Base-by-base conservation (phyloP, 441 rosid species). In the Melastoma candidum region DNA sequence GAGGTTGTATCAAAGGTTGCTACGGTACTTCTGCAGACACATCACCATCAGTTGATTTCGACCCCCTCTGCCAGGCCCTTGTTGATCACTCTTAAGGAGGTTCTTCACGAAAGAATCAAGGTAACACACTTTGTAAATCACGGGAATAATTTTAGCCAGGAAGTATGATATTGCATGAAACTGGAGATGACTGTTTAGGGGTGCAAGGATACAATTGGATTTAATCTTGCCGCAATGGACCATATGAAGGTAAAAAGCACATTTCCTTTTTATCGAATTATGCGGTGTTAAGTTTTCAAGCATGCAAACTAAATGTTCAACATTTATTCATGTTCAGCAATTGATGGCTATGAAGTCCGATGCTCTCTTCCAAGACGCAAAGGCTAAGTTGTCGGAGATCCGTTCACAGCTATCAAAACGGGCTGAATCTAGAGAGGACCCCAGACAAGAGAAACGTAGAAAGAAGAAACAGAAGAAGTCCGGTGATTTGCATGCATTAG, bases 151-250 rank as follows among this genome's bases (percentile, higher is more conserved):
- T 9, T 10, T 12, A 27, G 56, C 32, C 32, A 32, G 29, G 43
- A 9, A 29, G 22, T 29, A 11, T 22, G 17, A 14, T 36, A 14
- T 1, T 43, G 22, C 32, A 29, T 13, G 56, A 9, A 29, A 29
- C 36, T 9, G 26, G 45, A 52, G 22, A n/a, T 12, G 13, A 8
- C 43, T 60, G 61, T 13, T 49, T 81, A 87, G 96, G 95, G 79
- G 67, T 77, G 78, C 75, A 88, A 85, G 69, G 98, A 88, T 69
- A 85, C 77, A 9, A 67, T 88, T 48, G 95, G 95, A 46, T 88
- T 82, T 73, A 92, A 88, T 64, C 84, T 92, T 64, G 95, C 98
- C 0, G 97, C 88, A 48, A 82, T 85, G 95, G 90, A 92, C 75
- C 98, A 92, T 78, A 68, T 88, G 17, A 84, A 77, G 92, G 97